Conservation (phyloP, 2,329 filamentous ascomycete species). For the Diplocarpon rosae region DNA sequence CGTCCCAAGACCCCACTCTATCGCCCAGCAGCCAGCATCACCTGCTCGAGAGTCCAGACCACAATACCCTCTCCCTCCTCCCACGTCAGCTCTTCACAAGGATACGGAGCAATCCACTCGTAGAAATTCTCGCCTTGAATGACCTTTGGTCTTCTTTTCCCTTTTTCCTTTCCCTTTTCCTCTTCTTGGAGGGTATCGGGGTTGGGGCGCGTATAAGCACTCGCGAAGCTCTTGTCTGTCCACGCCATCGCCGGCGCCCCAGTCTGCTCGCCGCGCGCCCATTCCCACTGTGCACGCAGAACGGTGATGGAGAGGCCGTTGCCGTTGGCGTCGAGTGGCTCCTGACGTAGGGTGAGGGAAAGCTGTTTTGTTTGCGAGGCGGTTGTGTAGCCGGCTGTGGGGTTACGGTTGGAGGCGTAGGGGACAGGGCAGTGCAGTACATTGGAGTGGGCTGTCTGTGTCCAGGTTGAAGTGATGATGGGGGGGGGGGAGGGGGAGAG, state of each 20-base stretch:
- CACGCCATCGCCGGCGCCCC: background rate
- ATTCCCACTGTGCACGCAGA: constrained; percentile 12
- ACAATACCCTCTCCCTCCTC: constrained; percentile 13
- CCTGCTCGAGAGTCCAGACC: constrained; percentile 15
- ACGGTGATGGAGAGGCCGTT: background rate
- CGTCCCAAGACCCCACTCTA: background rate
- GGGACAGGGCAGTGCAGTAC: constrained; percentile 9
- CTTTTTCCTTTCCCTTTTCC: background rate
- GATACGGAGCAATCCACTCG: constrained; percentile 16
- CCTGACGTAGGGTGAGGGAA: constrained; percentile 4
- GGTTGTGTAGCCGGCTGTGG: no score
- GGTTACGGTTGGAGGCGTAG: background rate
- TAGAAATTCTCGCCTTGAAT: constrained; percentile 17
- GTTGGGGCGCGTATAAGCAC: background rate
- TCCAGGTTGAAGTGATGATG: constrained; percentile 2
- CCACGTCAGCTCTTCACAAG: constrained; percentile 3
- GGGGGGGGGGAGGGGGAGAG: no score
- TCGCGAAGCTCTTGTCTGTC: background rate
- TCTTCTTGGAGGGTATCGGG: background rate
- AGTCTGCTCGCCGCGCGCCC: constrained; percentile 2
- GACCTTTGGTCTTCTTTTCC: constrained; percentile 4
- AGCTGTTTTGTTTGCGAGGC: constrained; percentile 11
- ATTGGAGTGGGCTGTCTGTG: constrained; percentile 11
- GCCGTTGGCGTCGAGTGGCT: background rate
- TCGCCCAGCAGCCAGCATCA: constrained; percentile 18